phyloP scores from a whole-genome alignment of 192 early-diverging fungal genomes.

The Helicostylum pulchrum region DNA sequence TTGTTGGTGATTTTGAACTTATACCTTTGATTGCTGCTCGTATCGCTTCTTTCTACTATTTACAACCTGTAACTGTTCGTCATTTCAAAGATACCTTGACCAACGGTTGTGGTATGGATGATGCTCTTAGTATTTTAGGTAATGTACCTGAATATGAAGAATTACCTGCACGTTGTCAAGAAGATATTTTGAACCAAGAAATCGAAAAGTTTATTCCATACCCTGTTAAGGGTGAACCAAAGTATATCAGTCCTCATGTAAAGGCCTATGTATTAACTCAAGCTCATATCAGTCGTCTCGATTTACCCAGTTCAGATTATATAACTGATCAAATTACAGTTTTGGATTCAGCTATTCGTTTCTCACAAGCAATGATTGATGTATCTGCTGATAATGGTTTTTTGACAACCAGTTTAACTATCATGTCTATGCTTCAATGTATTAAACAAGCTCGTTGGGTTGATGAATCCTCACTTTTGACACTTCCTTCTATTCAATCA shows the following conservation, averaged over 20 bases:
- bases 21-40: constrained; percentile 70
- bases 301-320: constrained; percentile 87
- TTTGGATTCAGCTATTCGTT: constrained; percentile 87
- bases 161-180: constrained; percentile 92
- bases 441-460: constrained; percentile 91
- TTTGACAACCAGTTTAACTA: constrained; percentile 58
- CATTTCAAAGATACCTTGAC: constrained; percentile 61
- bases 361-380: constrained; percentile 94
- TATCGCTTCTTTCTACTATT: constrained; percentile 92
- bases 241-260: constrained; percentile 82
- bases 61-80: constrained; percentile 77
- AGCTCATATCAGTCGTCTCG: constrained; percentile 76
- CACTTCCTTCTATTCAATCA: constrained; percentile 57
- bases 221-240: constrained; percentile 53
- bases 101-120: constrained; percentile 46
- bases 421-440: constrained; percentile 85
- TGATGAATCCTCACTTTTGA: constrained; percentile 68
- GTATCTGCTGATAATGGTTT: constrained; percentile 70
- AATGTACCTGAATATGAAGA: constrained; percentile 88
- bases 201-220: constrained; percentile 72
- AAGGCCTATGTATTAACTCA: constrained; percentile 91
- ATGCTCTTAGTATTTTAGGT: constrained; percentile 73
- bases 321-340: constrained; percentile 87
- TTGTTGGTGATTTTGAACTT: constrained; percentile 63
- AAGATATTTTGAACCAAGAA: constrained; percentile 85